Evolutionary conservation across 192 early-diverging fungal species (phyloP).

Genomic region (Spizellomyces sp.): DNA sequence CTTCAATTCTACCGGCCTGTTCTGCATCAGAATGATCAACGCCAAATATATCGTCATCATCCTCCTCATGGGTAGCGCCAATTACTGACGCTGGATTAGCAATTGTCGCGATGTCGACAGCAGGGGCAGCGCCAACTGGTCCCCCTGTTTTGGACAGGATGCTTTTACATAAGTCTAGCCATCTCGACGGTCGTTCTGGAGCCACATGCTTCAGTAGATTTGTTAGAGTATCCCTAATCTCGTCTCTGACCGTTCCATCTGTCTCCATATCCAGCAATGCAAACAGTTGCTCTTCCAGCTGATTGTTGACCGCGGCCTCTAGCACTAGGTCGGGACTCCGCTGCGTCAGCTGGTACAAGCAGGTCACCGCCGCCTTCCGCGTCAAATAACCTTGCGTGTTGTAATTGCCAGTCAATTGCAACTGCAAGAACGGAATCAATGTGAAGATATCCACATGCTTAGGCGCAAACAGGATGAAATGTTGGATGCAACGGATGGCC

Average conservation of each 20-base stretch:
- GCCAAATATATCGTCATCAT: conserved; percentile 46
- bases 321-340: conserved; percentile 74
- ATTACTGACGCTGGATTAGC: conserved; percentile 1
- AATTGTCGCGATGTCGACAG: conserved; percentile 12
- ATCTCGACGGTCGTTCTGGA: conserved; percentile 70
- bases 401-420: conserved; percentile 55
- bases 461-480: conserved; percentile 88
- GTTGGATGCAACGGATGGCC: conserved; percentile 83
- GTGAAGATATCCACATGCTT: conserved; percentile 66
- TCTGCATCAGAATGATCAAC: conserved; percentile 47
- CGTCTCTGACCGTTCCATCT: conserved; percentile 59
- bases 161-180: conserved; percentile 80
- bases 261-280: conserved; percentile 76
- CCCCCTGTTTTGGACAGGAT: conserved; percentile 67
- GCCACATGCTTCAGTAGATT: conserved; percentile 46
- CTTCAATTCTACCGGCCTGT: conserved; percentile 1
- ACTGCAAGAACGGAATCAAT: conserved; percentile 76
- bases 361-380: conserved; percentile 78
- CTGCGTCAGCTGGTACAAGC: conserved; percentile 83
- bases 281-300: conserved; percentile 80
- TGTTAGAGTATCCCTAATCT: conserved; percentile 55
- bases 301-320: conserved; percentile 54
- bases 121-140: conserved; percentile 18
- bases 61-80: conserved; percentile 28
- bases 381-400: conserved; percentile 55